Evolutionary conservation across 257 asterid species (phyloP), one percentile per base, ranked within the genome.

Genomic region (Solanum okadae): DNA sequence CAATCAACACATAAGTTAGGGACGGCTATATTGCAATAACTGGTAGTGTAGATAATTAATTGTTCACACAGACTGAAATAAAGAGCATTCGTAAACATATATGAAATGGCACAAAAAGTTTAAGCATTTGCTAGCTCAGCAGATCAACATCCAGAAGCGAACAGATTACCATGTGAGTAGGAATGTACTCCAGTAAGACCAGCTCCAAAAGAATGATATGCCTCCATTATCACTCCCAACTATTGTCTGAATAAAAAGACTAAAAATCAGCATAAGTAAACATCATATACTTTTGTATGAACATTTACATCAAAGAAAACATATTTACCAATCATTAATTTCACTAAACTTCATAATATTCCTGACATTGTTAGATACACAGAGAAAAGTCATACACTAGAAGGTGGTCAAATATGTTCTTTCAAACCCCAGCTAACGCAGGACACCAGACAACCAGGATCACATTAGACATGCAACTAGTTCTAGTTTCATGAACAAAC

Each of bases 181-280:
- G 93, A 97, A 97, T 35, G 99, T 96, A 92, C 99, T 97, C 99
- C 99, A 97, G 90, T 97, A 97, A 33, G 99, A 97, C 99, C 99
- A 97, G 89, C 94, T 94, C 98, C 98, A 97, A 90, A 96, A 97
- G 96, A 97, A 97, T 90, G 99, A 96, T 88, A 97, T 93, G 90
- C 99, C 98, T 73, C 98, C 98, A 92, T 91, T 94, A 73, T 89
- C 93, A 83, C 93, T 96, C 61, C 95, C 98, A 86, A 91, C 90
- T 89, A 91, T 91, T 71, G 99, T 94, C 99, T 97, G 96, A 90
- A 91, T 37, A 61, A 49, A 88, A 86, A 77, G 87, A 76, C 76
- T 12, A 56, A 72, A 52, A 46, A 88, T 59, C 85, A 86, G 27
- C 72, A 71, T 2, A 85, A 27, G 85, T 40, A 59, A 75, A 76